Evolutionary conservation across 768 basidiomycete genomes (phyloP).

Genomic region (Mycena vitilis): DNA sequence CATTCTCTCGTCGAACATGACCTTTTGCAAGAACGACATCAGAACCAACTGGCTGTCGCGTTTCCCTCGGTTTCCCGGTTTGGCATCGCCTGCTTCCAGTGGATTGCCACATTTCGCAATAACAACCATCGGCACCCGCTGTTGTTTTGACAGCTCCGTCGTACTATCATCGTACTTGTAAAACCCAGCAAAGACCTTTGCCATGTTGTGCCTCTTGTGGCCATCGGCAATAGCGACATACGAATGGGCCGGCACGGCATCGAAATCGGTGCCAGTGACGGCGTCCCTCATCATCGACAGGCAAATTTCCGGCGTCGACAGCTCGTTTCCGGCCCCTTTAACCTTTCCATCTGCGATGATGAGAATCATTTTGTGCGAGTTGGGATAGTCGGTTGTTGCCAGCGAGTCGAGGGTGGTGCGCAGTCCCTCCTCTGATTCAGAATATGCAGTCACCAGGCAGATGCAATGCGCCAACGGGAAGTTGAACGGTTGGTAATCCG

Average conservation of each 20-base stretch:
- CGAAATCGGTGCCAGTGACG: conserved; percentile 67
- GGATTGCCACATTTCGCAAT: conserved; percentile 98
- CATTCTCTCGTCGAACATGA: conserved; percentile 99
- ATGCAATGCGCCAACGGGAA: conserved; percentile 95
- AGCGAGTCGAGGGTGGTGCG: conserved; percentile 97
- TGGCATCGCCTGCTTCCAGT: conserved; percentile 85
- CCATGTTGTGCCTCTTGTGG: conserved; percentile 99
- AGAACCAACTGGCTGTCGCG: conserved; percentile 98
- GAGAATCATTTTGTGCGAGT: conserved; percentile 95
- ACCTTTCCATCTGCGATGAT: conserved; percentile 99
- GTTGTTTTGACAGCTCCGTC: conserved; percentile 92
- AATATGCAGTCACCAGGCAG: conserved; percentile 97
- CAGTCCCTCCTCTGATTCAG: conserved; percentile 95
- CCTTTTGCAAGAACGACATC: conserved; percentile 99
- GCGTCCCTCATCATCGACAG: conserved; percentile 97
- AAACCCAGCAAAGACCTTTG: conserved; percentile 97
- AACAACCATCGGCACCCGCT: conserved; percentile 94
- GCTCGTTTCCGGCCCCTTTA: conserved; percentile 89
- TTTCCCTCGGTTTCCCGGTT: conserved; percentile 98
- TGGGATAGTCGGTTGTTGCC: conserved; percentile 98
- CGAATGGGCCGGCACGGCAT: conserved; percentile 93
- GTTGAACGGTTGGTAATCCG: conserved; percentile 94
- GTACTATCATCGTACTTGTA: conserved; percentile 95
- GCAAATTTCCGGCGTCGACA: conserved; percentile 95
- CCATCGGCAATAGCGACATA: conserved; percentile 99